A percentile compares a stretch with the other conserved stretches of the same genome.
Evolutionary conservation across 768 basidiomycete species (phyloP).

Genomic region (Mycena amicta): DNA sequence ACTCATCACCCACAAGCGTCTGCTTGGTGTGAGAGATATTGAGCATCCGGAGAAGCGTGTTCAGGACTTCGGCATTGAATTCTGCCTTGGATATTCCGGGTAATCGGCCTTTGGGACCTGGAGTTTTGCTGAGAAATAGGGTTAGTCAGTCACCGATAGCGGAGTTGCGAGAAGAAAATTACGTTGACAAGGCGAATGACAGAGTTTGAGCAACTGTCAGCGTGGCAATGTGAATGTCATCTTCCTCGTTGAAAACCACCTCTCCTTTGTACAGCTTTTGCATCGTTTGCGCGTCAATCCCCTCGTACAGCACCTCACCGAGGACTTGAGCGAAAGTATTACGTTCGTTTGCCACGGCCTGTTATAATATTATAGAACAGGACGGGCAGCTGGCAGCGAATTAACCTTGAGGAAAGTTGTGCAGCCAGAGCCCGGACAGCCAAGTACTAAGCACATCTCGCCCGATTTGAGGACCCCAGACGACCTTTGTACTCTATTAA

Average conservation of each 20-base stretch:
- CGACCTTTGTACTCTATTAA: conserved; percentile 37
- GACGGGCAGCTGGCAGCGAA: too few species aligned
- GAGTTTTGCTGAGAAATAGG: conserved; percentile 52
- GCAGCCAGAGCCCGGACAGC: conserved; percentile 84
- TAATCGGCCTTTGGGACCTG: conserved; percentile 73
- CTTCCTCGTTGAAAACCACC: conserved; percentile 81
- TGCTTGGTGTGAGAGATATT: conserved; percentile 79
- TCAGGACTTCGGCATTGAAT: conserved; percentile 57
- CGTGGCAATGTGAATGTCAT: conserved; percentile 82
- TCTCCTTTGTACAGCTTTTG: conserved; percentile 76
- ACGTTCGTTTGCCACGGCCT: conserved; percentile 77
- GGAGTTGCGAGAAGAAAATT: conserved; percentile 17
- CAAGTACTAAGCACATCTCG: conserved; percentile 86
- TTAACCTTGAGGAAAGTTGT: conserved; percentile 86
- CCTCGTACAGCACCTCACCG: conserved; percentile 82
- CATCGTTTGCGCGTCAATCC: conserved; percentile 78
- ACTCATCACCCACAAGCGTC: conserved; percentile 86
- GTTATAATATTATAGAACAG: too few species aligned
- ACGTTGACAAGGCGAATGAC: conserved; percentile 67
- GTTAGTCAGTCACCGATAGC: neutral
- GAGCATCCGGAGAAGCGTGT: conserved; percentile 73
- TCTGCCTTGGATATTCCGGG: conserved; percentile 63
- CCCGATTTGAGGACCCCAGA: conserved; percentile 75
- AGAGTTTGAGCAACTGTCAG: conserved; percentile 81
- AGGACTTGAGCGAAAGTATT: conserved; percentile 61